Conservation (phyloP, 2,329 filamentous ascomycete genomes). For the Fusarium caatingaense region DNA sequence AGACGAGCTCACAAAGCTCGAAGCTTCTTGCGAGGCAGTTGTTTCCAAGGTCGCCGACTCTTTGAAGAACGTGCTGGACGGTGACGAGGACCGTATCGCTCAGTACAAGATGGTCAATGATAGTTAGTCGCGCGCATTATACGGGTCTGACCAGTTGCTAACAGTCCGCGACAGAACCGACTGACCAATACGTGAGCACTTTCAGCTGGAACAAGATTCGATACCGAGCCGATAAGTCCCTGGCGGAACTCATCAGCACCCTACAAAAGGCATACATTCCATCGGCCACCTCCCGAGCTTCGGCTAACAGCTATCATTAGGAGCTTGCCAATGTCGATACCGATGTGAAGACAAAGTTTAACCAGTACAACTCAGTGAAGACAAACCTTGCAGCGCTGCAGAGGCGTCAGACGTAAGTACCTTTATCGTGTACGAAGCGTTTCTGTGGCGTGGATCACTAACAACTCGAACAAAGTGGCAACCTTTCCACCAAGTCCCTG, state of each 20-base stretch:
- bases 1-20: slow-evolving; percentile 92
- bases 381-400: slow-evolving; percentile 83
- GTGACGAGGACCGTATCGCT: slow-evolving; percentile 82
- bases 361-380: slow-evolving; percentile 93
- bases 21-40: slow-evolving; percentile 80
- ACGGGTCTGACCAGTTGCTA: slow-evolving; percentile 31
- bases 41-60: slow-evolving; percentile 91
- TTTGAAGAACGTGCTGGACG: slow-evolving; percentile 82
- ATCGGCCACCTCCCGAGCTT: neutral
- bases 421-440: neutral
- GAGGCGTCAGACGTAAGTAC: slow-evolving; percentile 83
- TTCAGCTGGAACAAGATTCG: slow-evolving; percentile 99
- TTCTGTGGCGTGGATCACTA: neutral
- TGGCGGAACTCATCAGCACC: slow-evolving; percentile 86
- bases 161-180: slow-evolving; percentile 75
- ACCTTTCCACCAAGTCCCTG: slow-evolving; percentile 92
- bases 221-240: slow-evolving; percentile 91
- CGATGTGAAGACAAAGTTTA: slow-evolving; percentile 94
- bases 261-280: slow-evolving; percentile 78
- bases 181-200: slow-evolving; percentile 87
- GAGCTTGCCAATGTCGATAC: slow-evolving; percentile 93
- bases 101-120: slow-evolving; percentile 95
- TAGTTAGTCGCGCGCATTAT: slow-evolving; percentile 66
- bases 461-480: slow-evolving; percentile 69
- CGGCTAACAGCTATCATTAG: slow-evolving; percentile 55